Evolutionary conservation across 495 filamentous ascomycete genomes (phyloP).

Genomic region (Elasticomyces elasticus): DNA sequence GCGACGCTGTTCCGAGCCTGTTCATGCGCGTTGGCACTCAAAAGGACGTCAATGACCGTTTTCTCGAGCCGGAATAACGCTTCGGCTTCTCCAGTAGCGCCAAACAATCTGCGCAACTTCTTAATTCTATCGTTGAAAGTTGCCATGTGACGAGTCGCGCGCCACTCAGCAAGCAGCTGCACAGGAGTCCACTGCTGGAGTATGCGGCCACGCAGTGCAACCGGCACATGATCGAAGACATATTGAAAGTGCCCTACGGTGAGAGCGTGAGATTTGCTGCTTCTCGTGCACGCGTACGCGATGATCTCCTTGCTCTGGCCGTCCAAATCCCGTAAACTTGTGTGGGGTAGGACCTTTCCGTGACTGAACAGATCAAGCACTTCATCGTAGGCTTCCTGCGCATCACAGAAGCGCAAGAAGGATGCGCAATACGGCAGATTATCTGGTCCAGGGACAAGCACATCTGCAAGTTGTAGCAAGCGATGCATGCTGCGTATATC

Average conservation of each 20-base stretch:
- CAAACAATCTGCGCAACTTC: neutral
- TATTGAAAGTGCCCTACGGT: neutral
- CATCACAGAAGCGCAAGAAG: neutral
- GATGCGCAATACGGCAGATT: neutral
- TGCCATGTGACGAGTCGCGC: neutral
- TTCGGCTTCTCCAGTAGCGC: neutral
- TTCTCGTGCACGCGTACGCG: slow-evolving; percentile 6
- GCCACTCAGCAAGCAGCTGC: neutral
- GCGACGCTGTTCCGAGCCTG: neutral
- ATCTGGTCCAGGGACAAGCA: neutral
- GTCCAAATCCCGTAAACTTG: too few relatives aligned
- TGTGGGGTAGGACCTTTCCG: neutral
- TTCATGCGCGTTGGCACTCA: neutral
- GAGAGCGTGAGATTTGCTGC: neutral
- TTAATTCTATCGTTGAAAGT: neutral
- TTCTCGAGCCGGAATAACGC: neutral
- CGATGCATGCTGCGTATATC: neutral
- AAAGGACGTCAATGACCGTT: neutral
- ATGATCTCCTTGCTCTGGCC: neutral
- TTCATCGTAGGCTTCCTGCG: neutral
- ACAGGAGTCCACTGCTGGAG: neutral
- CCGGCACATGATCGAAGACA: neutral
- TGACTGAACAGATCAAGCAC: neutral
- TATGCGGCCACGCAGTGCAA: slow-evolving; percentile 3
- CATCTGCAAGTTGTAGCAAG: neutral